Percentiles rank a stretch among this genome's conserved stretches.
These are phyloP conservation scores for Fusarium torulosum DNA, from an alignment of 2,329 filamentous ascomycete species.

Conservation along the genomic window DNA sequence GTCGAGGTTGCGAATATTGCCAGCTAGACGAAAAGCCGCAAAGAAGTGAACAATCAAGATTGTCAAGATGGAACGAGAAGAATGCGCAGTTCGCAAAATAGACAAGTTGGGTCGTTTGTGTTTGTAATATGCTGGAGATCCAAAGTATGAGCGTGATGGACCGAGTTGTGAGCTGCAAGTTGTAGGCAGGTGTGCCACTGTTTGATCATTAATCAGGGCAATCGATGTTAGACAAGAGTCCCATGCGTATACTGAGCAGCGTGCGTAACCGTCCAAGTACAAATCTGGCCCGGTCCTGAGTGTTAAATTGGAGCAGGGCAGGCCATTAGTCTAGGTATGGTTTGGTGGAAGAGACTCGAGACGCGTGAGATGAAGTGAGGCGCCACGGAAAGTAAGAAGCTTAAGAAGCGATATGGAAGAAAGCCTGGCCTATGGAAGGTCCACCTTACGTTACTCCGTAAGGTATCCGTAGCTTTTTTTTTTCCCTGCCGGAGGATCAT, in stretches of 20 bases:
- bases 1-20: background rate
- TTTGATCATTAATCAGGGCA: conserved; percentile 32
- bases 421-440: conserved; percentile 4
- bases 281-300: background rate
- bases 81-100: background rate
- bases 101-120: background rate
- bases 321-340: background rate
- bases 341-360: conserved; percentile 5
- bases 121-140: conserved; percentile 6
- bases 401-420: conserved; percentile 23
- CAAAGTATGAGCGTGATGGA: background rate
- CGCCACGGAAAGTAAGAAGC: conserved; percentile 5
- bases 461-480: background rate
- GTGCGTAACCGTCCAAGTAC: background rate
- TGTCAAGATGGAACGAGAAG: background rate
- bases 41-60: background rate
- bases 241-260: conserved; percentile 3
- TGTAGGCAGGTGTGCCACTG: background rate
- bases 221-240: conserved; percentile 27
- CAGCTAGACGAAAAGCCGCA: background rate
- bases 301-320: background rate
- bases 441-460: background rate
- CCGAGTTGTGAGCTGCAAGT: conserved; percentile 5
- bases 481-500: background rate
- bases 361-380: conserved; percentile 5